phyloP scores from a whole-genome alignment of 371 early-diverging fungal genomes.

The Mucor sp. region DNA sequence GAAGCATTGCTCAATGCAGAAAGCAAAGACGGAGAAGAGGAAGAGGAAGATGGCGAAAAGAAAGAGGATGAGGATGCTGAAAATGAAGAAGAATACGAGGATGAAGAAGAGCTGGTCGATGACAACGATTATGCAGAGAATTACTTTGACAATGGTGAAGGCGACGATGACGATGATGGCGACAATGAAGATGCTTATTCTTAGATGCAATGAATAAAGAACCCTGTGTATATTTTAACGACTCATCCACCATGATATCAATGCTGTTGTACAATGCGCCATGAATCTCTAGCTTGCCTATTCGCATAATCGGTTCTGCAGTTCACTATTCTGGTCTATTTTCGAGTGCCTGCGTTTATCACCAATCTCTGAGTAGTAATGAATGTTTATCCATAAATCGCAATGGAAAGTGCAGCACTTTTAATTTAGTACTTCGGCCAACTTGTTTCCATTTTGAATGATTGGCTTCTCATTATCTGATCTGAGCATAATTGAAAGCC shows the following conservation, averaged over 20 bases:
- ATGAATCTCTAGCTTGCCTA: too few relatives aligned
- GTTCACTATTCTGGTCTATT: too few relatives aligned
- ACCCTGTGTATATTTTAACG: background rate
- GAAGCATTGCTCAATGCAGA: conserved; percentile 41
- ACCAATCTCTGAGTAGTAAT: too few relatives aligned
- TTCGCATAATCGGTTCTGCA: too few relatives aligned
- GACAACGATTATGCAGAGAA: conserved; percentile 57
- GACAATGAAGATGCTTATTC: conserved; percentile 36
- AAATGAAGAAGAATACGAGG: conserved; percentile 45
- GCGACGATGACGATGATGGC: conserved; percentile 50
- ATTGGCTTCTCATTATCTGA: background rate
- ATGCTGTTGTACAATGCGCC: background rate
- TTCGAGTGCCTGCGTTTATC: too few relatives aligned
- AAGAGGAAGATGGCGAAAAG: conserved; percentile 29
- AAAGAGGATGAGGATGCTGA: conserved; percentile 35
- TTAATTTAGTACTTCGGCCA: background rate
- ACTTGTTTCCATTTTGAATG: background rate
- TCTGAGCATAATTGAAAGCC: background rate
- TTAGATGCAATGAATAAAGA: conserved; percentile 7
- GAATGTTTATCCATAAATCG: too few relatives aligned
- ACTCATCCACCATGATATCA: too few relatives aligned
- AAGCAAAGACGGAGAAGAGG: conserved; percentile 34
- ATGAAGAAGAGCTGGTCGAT: conserved; percentile 57
- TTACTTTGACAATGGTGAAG: conserved; percentile 62
- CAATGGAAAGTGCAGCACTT: background rate